Evolutionary conservation across 805 yeast species (phyloP), one percentile per base, ranked within the genome.

Genomic region (Saccharomycopsis fibuligera): DNA sequence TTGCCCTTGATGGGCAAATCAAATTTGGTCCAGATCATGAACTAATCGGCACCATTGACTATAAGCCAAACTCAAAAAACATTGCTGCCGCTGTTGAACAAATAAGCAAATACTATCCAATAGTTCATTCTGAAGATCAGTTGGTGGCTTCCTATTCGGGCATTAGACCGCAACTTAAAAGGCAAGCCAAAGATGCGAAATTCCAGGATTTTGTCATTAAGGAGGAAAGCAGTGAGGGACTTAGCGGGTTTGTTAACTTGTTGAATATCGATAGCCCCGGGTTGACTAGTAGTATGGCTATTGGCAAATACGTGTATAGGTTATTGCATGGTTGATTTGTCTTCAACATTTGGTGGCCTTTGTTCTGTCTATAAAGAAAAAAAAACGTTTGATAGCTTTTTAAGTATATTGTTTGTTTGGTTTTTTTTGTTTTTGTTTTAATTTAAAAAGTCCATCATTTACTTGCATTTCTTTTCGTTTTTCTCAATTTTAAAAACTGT

Each of bases 211-310:
- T 88, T 61, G 66, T 79, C 21, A 84, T 89, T 29, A 64, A 77
- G 46, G 78, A 83, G 58, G 93, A 86, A 55, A n/a, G n/a, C n/a
- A n/a, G n/a, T n/a, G 74, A 71, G 1, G 89, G 81, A 0, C 79
- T 73, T 57, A 82, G 81, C 2, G 96, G 96, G 1, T 89, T 87
- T 58, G 74, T 88, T 25, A 89, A 86, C 56, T 67, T 86, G 46
- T 59, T 88, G 38, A 95, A 91, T 1, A 88, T 89, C 12, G 97
- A 89, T 61, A 83, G 93, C 58, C 97, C 97, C 0, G 96, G 96
- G 0, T 68, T 89, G 50, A 89, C 97, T 2, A 66, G 93, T 0
- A 70, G 89, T 3, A 68, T 86, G 79, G 95, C 91, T 0, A 87
- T 89, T 50, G 96, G 81, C 0, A 84, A 82, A 58, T 73, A 84